phyloP scores from a whole-genome alignment of 495 filamentous ascomycete species.

The Podospora appendiculata region DNA sequence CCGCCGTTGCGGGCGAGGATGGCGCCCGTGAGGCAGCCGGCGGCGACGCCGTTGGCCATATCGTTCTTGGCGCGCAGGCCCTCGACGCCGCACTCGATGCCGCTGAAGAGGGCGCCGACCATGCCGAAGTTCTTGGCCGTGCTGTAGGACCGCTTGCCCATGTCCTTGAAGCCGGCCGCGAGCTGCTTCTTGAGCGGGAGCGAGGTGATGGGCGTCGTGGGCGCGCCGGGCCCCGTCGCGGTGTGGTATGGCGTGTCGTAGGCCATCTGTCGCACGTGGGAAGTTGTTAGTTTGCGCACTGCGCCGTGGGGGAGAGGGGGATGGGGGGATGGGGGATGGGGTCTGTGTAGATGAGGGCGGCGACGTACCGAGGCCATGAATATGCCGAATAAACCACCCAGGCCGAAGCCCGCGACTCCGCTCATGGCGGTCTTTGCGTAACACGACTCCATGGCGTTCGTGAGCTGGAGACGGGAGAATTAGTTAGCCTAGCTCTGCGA shows the following conservation, averaged over 20 bases:
- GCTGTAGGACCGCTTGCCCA: slow-evolving; percentile 75
- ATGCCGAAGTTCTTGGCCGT: slow-evolving; percentile 92
- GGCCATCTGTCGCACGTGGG: slow-evolving; percentile 21
- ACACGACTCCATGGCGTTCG: slow-evolving; percentile 75
- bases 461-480: slow-evolving; percentile 21
- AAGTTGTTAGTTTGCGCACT: background rate
- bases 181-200: slow-evolving; percentile 81
- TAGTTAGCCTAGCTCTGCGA: background rate
- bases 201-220: slow-evolving; percentile 49
- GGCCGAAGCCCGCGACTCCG: slow-evolving; percentile 79
- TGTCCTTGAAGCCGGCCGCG: slow-evolving; percentile 79
- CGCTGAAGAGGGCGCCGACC: slow-evolving; percentile 81
- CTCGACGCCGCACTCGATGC: slow-evolving; percentile 94
- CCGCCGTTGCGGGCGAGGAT: slow-evolving; percentile 77
- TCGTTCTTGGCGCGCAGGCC: slow-evolving; percentile 90
- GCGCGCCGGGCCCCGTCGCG: slow-evolving; percentile 5
- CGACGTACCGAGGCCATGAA: slow-evolving; percentile 90
- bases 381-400: slow-evolving; percentile 86
- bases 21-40: slow-evolving; percentile 88
- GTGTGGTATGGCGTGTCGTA: slow-evolving; percentile 28
- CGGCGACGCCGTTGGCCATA: slow-evolving; percentile 75
- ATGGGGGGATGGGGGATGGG: background rate
- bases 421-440: slow-evolving; percentile 74
- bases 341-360: background rate
- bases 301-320: background rate